Evolutionary conservation across 148 eudicot genomes (phyloP).

Genomic region (Fagopyrum tataricum): DNA sequence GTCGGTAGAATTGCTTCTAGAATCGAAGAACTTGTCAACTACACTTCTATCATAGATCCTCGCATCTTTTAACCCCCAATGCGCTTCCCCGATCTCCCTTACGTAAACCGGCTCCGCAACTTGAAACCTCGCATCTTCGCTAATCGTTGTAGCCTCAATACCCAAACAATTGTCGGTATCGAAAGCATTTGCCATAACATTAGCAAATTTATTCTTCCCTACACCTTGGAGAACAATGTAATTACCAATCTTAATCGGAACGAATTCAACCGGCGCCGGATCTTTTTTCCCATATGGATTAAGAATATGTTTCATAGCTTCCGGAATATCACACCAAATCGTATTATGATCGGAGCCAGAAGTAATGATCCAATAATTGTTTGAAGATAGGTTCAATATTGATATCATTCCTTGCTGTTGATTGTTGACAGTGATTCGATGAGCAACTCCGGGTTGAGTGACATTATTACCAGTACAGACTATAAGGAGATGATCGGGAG

Average conservation of each 20-base stretch:
- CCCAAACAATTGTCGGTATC: no score
- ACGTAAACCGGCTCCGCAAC: not conserved
- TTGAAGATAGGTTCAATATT: no score
- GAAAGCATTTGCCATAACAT: not conserved
- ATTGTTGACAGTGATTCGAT: no score
- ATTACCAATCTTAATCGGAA: not conserved
- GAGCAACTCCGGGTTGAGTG: no score
- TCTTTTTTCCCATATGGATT: no score
- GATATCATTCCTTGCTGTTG: no score
- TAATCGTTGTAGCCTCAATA: not conserved
- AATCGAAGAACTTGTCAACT: not conserved
- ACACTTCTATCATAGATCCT: not conserved
- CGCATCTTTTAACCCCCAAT: not conserved
- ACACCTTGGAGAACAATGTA: not conserved
- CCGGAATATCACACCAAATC: no score
- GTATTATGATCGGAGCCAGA: no score
- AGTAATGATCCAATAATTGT: no score
- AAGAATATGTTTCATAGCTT: no score
- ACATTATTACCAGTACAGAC: no score
- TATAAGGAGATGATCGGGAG: no score
- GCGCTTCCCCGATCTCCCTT: not conserved
- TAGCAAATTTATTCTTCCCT: not conserved
- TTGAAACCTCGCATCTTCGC: not conserved
- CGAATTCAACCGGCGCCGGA: not conserved
- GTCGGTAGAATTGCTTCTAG: not conserved